Conservation (phyloP, 2,329 filamentous ascomycete genomes). For the Cordyceps pruinosa region DNA sequence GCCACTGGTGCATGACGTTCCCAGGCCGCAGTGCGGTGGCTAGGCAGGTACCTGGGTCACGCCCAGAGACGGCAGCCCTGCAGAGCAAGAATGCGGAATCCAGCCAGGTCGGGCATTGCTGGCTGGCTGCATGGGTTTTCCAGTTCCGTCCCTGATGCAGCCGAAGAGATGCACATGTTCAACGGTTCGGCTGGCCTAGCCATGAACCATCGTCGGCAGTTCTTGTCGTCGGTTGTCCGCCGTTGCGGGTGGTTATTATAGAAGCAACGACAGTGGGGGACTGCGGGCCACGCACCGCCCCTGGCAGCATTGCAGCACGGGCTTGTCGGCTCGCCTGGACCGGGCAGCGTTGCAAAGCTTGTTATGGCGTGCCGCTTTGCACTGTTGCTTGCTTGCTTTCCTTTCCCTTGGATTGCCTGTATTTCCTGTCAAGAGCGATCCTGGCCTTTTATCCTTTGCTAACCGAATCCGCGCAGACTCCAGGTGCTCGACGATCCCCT, state of each 20-base stretch:
- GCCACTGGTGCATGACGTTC: neutral
- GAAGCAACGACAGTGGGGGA: no score
- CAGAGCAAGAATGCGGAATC: neutral
- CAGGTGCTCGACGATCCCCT: neutral
- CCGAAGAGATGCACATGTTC: neutral
- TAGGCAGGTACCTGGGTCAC: no score
- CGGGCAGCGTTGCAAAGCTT: neutral
- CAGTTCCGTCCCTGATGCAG: neutral
- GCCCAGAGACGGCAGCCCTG: no score
- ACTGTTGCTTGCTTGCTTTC: neutral
- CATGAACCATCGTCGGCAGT: neutral
- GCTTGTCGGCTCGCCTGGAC: neutral
- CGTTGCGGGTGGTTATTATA: no score
- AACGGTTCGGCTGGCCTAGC: neutral
- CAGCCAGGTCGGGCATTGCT: neutral
- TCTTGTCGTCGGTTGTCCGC: no score
- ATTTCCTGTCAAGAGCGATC: neutral
- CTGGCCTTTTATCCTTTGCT: neutral
- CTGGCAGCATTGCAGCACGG: neutral
- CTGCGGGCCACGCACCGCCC: neutral
- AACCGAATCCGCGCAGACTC: neutral
- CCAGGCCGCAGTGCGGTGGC: no score
- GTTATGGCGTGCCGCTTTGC: neutral
- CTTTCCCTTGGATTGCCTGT: neutral
- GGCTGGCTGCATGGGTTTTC: neutral